Evolutionary conservation across 768 basidiomycete genomes (phyloP).

Genomic region (Pulveroboletus ravenelii): DNA sequence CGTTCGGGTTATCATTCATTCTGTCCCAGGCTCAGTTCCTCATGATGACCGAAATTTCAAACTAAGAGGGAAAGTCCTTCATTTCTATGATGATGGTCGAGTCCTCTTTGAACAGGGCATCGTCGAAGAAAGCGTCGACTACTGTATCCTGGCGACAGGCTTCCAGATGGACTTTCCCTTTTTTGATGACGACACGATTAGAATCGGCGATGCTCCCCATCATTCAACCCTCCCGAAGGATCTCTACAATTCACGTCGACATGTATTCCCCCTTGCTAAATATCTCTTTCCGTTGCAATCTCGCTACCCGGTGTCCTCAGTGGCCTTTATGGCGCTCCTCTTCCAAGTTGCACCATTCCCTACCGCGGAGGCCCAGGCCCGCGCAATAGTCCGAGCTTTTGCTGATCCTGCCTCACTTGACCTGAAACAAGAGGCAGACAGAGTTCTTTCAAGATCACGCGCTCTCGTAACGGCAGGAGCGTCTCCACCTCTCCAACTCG

Average conservation of each 20-base stretch:
- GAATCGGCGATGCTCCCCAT: conserved; percentile 38
- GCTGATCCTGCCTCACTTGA: conserved; percentile 48
- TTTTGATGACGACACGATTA: conserved; percentile 36
- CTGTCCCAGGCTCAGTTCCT: conserved; percentile 36
- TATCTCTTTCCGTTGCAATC: conserved; percentile 62
- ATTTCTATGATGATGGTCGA: conserved; percentile 39
- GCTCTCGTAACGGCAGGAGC: conserved; percentile 33
- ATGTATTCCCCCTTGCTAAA: conserved; percentile 67
- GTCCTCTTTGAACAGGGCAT: conserved; percentile 60
- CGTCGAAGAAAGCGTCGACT: conserved; percentile 49
- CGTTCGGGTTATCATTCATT: conserved; percentile 50
- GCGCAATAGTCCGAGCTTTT: conserved; percentile 54
- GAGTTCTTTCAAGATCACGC: conserved; percentile 47
- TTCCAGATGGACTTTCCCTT: conserved; percentile 66
- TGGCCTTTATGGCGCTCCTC: conserved; percentile 66
- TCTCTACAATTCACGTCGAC: conserved; percentile 60
- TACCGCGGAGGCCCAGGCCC: conserved; percentile 72
- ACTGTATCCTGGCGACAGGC: conserved; percentile 73
- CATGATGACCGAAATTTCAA: conserved; percentile 35
- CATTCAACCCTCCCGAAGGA: conserved; percentile 45
- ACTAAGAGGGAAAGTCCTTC: conserved; percentile 38
- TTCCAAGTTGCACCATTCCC: conserved; percentile 67
- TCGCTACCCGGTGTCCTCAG: conserved; percentile 40
- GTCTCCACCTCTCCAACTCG: conserved; percentile 37
- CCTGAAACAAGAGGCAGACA: conserved; percentile 40